Percentiles rank a stretch among this genome's conserved stretches.
These are phyloP conservation scores for Symbiodinium natans DNA, from an alignment of 73 alveolate species.

Conservation along the genomic window DNA sequence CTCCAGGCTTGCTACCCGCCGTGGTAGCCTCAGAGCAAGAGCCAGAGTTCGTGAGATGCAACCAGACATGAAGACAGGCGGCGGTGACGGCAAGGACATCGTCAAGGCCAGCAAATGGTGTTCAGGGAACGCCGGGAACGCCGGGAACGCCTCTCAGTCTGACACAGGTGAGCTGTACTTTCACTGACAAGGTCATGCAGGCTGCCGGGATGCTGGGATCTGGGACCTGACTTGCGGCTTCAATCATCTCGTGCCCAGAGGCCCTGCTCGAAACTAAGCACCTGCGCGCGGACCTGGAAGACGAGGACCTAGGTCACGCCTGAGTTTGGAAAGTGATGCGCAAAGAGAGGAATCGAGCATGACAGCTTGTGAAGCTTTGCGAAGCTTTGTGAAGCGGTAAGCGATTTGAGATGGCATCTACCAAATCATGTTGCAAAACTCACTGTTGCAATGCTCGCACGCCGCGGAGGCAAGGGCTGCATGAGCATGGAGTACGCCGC, in stretches of 20 bases:
- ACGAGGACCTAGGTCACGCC: conserved; percentile 3
- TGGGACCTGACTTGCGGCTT: too few species aligned
- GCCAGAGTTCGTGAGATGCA: background rate
- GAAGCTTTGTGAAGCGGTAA: background rate
- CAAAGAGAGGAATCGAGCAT: background rate
- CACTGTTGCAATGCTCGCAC: background rate
- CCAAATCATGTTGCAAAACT: background rate
- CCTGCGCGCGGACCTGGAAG: conserved; percentile 52
- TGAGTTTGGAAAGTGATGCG: too few species aligned
- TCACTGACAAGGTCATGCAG: conserved; percentile 85
- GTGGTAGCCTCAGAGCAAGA: background rate
- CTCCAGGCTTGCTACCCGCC: background rate
- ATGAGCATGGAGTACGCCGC: conserved; percentile 84
- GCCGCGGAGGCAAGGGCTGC: conserved; percentile 47
- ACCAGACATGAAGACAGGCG: background rate
- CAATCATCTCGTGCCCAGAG: too few species aligned
- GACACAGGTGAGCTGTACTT: conserved; percentile 38
- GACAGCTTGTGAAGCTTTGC: background rate
- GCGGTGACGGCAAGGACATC: background rate
- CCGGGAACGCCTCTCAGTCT: background rate
- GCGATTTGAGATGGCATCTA: background rate
- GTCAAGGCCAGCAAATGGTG: background rate
- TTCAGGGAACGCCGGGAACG: too few species aligned
- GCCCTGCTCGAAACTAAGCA: conserved; percentile 59
- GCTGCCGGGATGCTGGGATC: background rate